Base-by-base conservation (phyloP, 176 grass and related monocot genomes). In the Juncus inflexus region DNA sequence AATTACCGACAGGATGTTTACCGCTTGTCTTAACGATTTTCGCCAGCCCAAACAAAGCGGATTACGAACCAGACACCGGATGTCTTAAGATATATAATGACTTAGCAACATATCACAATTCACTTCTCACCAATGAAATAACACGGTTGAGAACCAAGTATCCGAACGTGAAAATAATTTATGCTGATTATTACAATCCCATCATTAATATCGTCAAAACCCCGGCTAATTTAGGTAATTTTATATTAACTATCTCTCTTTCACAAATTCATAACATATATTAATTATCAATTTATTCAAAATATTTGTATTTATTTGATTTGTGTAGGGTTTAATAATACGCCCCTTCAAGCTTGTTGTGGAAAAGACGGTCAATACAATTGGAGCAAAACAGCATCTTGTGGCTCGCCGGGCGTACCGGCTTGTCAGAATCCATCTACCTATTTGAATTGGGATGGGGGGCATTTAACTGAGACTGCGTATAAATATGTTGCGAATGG, bases 381-480 rank as follows among this genome's bases (percentile, higher is more conserved):
- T 75, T 88, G 84, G 76, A 86, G 83, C 72, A 79, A 61, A 74
- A 62, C 69, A 9, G 76, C 74, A 13, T 40, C 77, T 49, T 96
- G 91, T 15, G 84, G 81, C 68, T 65, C 75, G 75, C 0, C 77
- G 3, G 81, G 87, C 0, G 35, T 78, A 9, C 77, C n/a, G 42
- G 78, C 79, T 49, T 87, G 87, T 74, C 2, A 64, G 1, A 64
- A 79, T 38, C 79, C 87, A 3, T 75, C 43, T 0, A 76, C 73
- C 55, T 82, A 87, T 68, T 74, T 90, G 50, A 82, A 66, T 79
- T 95, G 86, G 86, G 90, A 95, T 38, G 90, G 90, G 12, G 79
- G 90, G 60, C 86, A 95, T 71, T 85, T 95, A 66, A 90, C 90
- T 0, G 90, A 95, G 75, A 80, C 83, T 0, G 90, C 86, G n/a